Evolutionary conservation across 2,329 filamentous ascomycete species (phyloP).

Genomic region (Tolypocladium endophyticum): DNA sequence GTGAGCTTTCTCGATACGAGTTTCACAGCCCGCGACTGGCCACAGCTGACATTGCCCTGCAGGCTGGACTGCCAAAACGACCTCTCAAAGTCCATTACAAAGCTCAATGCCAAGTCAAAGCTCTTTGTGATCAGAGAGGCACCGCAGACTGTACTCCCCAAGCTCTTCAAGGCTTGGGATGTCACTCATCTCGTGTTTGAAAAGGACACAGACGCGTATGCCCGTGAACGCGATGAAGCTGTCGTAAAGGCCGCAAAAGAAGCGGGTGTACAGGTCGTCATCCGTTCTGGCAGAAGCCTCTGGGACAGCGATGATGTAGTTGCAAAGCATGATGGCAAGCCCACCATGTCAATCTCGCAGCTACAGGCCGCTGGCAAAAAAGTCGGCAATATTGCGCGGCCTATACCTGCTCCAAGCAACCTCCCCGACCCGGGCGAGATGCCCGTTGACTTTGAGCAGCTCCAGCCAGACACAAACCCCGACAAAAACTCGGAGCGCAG

Average conservation of each 20-base stretch:
- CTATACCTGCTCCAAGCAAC: slow-evolving; percentile 45
- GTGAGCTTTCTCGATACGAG: slow-evolving; percentile 21
- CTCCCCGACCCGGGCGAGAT: slow-evolving; percentile 58
- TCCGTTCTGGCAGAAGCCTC: slow-evolving; percentile 54
- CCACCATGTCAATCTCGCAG: slow-evolving; percentile 65
- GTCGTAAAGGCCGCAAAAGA: slow-evolving; percentile 49
- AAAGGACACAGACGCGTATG: slow-evolving; percentile 68
- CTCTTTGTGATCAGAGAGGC: slow-evolving; percentile 63
- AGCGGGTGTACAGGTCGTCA: slow-evolving; percentile 59
- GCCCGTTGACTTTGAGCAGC: slow-evolving; percentile 46
- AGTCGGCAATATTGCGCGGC: slow-evolving; percentile 49
- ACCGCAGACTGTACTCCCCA: slow-evolving; percentile 60
- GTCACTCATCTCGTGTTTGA: slow-evolving; percentile 71
- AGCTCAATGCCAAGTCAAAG: slow-evolving; percentile 60
- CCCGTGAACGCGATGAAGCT: slow-evolving; percentile 48
- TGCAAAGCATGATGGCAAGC: slow-evolving; percentile 52
- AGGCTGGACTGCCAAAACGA: slow-evolving; percentile 65
- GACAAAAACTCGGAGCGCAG: slow-evolving; percentile 53
- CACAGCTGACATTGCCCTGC: neutral
- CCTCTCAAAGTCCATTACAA: slow-evolving; percentile 55
- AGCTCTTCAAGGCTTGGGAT: slow-evolving; percentile 62
- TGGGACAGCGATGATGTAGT: slow-evolving; percentile 66
- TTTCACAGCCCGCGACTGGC: neutral
- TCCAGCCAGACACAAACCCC: slow-evolving; percentile 35
- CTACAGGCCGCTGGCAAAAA: slow-evolving; percentile 53